Conservation (phyloP, 1,139 yeast species). For the Yamadazyma friedrichii region DNA sequence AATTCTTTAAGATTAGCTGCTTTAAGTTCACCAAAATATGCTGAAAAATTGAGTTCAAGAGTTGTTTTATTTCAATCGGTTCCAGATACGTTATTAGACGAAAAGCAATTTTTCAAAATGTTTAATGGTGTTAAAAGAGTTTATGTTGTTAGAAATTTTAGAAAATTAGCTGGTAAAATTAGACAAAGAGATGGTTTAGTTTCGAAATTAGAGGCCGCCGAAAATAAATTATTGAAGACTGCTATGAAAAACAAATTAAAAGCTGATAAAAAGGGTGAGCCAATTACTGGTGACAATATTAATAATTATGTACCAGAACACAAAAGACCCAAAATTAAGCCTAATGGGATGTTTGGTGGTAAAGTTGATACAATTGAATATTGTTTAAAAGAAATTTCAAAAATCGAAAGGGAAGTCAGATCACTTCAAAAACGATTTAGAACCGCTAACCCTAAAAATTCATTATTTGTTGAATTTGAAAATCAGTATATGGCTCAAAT, state of each 20-base stretch:
- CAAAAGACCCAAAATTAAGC: constrained; percentile 71
- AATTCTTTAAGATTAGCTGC: constrained; percentile 79
- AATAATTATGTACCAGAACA: constrained; percentile 68
- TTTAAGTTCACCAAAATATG: constrained; percentile 76
- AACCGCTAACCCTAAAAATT: constrained; percentile 47
- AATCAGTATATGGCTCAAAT: constrained; percentile 69
- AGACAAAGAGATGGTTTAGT: constrained; percentile 63
- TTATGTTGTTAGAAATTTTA: constrained; percentile 70
- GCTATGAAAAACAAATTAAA: constrained; percentile 65
- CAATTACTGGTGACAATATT: constrained; percentile 49
- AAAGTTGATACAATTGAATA: constrained; percentile 64
- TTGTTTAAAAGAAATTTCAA: constrained; percentile 55
- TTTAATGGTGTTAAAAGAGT: constrained; percentile 73
- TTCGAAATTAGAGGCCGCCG: constrained; percentile 65
- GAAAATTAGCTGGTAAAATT: constrained; percentile 57
- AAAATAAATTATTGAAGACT: constrained; percentile 54
- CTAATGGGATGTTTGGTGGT: constrained; percentile 51
- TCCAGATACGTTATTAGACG: constrained; percentile 65
- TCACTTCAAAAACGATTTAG: constrained; percentile 48
- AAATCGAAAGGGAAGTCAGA: constrained; percentile 53
- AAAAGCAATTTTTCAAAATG: constrained; percentile 57
- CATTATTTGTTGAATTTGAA: constrained; percentile 70
- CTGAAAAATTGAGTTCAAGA: constrained; percentile 69
- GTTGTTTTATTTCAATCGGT: constrained; percentile 80
- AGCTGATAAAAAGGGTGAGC: constrained; percentile 58